A percentile compares a stretch with the other conserved stretches of the same genome.
Evolutionary conservation across 352 stramenopile species (phyloP).

Genomic region (Aphanomyces astaci): DNA sequence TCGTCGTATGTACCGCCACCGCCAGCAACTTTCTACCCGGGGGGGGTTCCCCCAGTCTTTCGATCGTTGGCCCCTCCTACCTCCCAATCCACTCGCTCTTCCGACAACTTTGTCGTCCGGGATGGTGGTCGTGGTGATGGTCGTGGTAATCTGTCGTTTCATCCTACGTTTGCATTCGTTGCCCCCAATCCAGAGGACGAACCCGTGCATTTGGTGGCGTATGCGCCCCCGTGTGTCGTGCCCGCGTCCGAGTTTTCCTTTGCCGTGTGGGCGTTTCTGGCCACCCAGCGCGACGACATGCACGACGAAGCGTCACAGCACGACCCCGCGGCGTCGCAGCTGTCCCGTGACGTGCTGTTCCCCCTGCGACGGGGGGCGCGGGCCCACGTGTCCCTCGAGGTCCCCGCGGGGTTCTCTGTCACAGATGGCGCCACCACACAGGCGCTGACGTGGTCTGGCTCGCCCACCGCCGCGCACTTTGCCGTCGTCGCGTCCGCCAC

Average conservation of each 20-base stretch:
- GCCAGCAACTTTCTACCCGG: not conserved
- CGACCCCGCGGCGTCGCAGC: slow-evolving; percentile 33
- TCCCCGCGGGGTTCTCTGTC: slow-evolving; percentile 50
- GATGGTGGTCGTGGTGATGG: too few species aligned
- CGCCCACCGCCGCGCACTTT: slow-evolving; percentile 49
- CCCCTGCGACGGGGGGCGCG: slow-evolving; percentile 59
- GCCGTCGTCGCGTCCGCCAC: slow-evolving; percentile 41
- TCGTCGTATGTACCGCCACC: too few species aligned
- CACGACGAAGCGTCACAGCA: slow-evolving; percentile 38
- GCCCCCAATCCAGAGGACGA: slow-evolving; percentile 23
- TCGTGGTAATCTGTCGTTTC: too few species aligned
- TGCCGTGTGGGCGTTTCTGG: slow-evolving; percentile 64
- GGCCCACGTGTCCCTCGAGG: slow-evolving; percentile 64
- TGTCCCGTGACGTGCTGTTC: slow-evolving; percentile 58
- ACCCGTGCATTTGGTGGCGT: slow-evolving; percentile 72
- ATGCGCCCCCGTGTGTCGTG: slow-evolving; percentile 50
- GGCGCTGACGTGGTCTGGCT: slow-evolving; percentile 62
- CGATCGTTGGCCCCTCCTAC: not conserved
- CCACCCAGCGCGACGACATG: slow-evolving; percentile 62
- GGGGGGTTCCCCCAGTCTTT: not conserved
- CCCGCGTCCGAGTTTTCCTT: slow-evolving; percentile 56
- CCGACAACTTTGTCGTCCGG: too few species aligned
- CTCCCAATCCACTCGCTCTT: too few species aligned
- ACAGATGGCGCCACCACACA: slow-evolving; percentile 47
- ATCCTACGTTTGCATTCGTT: not conserved